These are phyloP conservation scores for Fusarium xylarioides DNA, from an alignment of 2,329 filamentous ascomycete genomes.

Conservation along the genomic window DNA sequence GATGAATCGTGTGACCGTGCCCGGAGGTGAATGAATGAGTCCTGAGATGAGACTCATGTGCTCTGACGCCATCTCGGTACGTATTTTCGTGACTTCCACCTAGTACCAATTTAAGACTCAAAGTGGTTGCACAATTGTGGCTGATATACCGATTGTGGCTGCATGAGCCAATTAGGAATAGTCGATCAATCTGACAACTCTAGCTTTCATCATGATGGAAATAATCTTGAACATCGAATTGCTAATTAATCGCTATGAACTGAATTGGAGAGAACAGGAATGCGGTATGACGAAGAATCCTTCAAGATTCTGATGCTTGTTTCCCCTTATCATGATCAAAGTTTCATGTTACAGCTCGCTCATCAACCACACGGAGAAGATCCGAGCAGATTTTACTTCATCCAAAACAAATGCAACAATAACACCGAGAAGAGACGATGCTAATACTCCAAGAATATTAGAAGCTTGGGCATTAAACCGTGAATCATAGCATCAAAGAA, in stretches of 20 bases:
- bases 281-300: background rate
- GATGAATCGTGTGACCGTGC: constrained; percentile 23
- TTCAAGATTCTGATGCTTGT: background rate
- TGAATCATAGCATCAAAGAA: background rate
- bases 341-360: background rate
- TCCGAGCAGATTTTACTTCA: constrained; percentile 14
- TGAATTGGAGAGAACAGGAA: background rate
- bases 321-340: background rate
- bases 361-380: constrained; percentile 20
- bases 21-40: background rate
- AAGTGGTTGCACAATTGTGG: constrained; percentile 24
- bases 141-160: constrained; percentile 32
- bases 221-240: background rate
- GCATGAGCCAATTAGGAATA: constrained; percentile 16
- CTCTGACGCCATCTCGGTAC: constrained; percentile 33
- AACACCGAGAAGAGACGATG: background rate
- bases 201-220: background rate
- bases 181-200: constrained; percentile 4
- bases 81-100: constrained; percentile 1
- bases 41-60: constrained; percentile 23
- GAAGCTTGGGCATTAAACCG: background rate
- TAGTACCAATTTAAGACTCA: background rate
- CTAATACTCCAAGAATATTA: background rate
- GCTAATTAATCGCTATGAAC: background rate
- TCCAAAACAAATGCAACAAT: background rate